phyloP scores from a whole-genome alignment of 176 grass and related monocot species.

The Oryza rufipogon region DNA sequence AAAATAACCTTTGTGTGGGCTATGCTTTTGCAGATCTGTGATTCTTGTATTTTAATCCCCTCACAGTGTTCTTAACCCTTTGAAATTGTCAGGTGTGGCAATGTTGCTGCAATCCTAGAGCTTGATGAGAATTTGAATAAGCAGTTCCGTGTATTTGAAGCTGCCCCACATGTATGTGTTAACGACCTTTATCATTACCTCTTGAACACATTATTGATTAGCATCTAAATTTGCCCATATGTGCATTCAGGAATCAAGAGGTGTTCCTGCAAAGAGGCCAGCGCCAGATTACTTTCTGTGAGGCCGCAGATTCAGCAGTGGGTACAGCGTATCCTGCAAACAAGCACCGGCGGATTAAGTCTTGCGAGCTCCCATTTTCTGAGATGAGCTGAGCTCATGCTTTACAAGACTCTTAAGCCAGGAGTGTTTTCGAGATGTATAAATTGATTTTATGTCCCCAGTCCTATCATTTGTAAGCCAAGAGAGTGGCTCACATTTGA shows the following conservation, averaged over 20 bases:
- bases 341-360: constrained; percentile 14
- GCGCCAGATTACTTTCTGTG: constrained; percentile 95
- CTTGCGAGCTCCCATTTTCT: constrained; percentile 22
- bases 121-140: constrained; percentile 93
- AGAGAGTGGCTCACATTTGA: constrained; percentile 50
- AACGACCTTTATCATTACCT: constrained; percentile 9
- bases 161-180: constrained; percentile 88
- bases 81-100: constrained; percentile 75
- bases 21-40: constrained; percentile 6
- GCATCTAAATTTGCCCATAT: constrained; percentile 35
- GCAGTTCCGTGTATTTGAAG: constrained; percentile 94
- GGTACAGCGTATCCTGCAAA: constrained; percentile 16
- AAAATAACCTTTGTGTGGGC: neutral
- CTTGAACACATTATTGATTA: neutral
- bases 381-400: constrained; percentile 31
- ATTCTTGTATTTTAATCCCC: neutral
- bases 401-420: constrained; percentile 20
- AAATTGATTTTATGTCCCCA: constrained; percentile 28
- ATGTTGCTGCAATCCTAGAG: constrained; percentile 99
- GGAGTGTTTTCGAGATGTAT: constrained; percentile 47
- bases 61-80: neutral
- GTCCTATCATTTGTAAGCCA: constrained; percentile 48
- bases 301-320: neutral
- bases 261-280: constrained; percentile 89
- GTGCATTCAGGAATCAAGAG: constrained; percentile 81